Conservation (phyloP, 148 eudicot species). For the Dianthus caryophyllus region DNA sequence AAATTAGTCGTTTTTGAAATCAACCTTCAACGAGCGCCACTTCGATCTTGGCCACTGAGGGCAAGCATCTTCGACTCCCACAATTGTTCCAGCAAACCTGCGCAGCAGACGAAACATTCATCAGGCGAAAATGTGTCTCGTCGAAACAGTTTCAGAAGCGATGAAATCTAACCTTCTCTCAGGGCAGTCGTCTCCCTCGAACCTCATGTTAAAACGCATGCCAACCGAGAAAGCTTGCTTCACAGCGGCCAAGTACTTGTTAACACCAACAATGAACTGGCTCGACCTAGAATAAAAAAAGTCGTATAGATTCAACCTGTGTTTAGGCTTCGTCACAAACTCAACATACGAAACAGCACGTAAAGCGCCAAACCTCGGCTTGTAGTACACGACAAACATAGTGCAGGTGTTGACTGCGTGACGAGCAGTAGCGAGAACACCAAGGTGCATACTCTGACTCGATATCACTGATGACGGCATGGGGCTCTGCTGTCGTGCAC, state of each 20-base stretch:
- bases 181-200: slow-evolving; percentile 85
- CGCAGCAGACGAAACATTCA: neutral
- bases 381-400: slow-evolving; percentile 67
- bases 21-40: slow-evolving; percentile 90
- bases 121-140: neutral
- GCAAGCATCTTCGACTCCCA: slow-evolving; percentile 60
- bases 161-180: slow-evolving; percentile 58
- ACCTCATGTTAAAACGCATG: slow-evolving; percentile 77
- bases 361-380: slow-evolving; percentile 54
- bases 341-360: neutral
- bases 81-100: slow-evolving; percentile 81
- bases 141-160: no score
- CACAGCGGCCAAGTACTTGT: slow-evolving; percentile 65
- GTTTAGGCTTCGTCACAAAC: neutral
- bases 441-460: slow-evolving; percentile 96
- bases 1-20: slow-evolving; percentile 15
- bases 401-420: slow-evolving; percentile 64
- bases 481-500: slow-evolving; percentile 55
- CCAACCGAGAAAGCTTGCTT: slow-evolving; percentile 56
- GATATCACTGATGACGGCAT: slow-evolving; percentile 90
- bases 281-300: slow-evolving; percentile 46
- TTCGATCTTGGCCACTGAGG: slow-evolving; percentile 62
- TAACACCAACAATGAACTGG: slow-evolving; percentile 70
- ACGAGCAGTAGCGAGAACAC: slow-evolving; percentile 88
- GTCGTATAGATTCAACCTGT: neutral